Percentiles rank a stretch among this genome's conserved stretches.
Conservation (phyloP, 2,329 filamentous ascomycete genomes). For the Aspergillus novofumigatus region DNA sequence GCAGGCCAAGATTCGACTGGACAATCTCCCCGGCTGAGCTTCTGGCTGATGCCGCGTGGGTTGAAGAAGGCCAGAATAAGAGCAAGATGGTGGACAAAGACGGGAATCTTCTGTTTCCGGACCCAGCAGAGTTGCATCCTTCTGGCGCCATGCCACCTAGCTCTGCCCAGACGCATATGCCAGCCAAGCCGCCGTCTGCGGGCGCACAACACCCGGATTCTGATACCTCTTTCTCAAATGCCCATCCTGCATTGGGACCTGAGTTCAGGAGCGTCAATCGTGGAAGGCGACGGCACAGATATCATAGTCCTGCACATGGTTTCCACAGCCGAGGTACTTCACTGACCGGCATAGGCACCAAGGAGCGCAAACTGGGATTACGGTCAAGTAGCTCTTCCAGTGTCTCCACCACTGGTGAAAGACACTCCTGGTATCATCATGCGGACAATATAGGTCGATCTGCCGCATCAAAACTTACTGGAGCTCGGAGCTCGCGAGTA, state of each 20-base stretch:
- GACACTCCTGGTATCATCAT: conserved; percentile 6
- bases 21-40: conserved; percentile 76
- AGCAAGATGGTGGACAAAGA: conserved; percentile 73
- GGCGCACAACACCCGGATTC: conserved; percentile 23
- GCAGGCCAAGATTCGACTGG: conserved; percentile 80
- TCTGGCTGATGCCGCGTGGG: conserved; percentile 85
- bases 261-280: conserved; percentile 50
- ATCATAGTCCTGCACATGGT: conserved; percentile 55
- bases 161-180: conserved; percentile 6
- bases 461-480: background rate
- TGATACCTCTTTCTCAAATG: conserved; percentile 38
- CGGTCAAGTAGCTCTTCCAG: conserved; percentile 54
- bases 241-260: conserved; percentile 26
- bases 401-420: conserved; percentile 48
- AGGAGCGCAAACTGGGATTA: conserved; percentile 51
- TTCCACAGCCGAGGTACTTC: conserved; percentile 53
- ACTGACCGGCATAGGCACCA: conserved; percentile 46
- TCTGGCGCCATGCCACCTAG: conserved; percentile 11
- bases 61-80: conserved; percentile 78
- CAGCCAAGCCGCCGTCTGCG: conserved; percentile 20
- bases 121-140: conserved; percentile 21
- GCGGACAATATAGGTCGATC: background rate
- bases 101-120: conserved; percentile 63
- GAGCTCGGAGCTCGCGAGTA: background rate
- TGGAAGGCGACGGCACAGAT: conserved; percentile 57